A percentile compares a stretch with the other conserved stretches of the same genome.
These are phyloP conservation scores for Datisca glomerata DNA, from an alignment of 306 rosid genomes.

Conservation along the genomic window DNA sequence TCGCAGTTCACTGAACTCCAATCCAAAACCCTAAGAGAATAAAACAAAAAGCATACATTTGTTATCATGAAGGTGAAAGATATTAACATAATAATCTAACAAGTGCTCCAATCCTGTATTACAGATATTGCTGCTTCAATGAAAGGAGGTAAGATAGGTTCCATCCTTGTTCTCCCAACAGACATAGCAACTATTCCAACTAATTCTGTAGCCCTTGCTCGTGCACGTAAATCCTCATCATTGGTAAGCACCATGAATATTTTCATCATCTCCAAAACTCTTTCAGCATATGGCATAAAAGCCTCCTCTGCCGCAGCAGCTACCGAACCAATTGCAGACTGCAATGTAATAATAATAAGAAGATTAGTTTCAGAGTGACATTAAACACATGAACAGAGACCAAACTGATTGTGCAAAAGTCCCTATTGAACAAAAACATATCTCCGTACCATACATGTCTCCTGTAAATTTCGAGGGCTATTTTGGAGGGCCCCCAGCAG, in stretches of 20 bases:
- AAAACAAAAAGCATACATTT: no score
- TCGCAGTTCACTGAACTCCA: constrained; percentile 90
- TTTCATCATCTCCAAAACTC: constrained; percentile 93
- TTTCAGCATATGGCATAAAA: constrained; percentile 88
- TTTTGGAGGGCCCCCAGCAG: constrained; percentile 73
- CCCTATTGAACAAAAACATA: no score
- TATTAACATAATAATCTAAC: no score
- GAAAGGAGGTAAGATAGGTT: constrained; percentile 78
- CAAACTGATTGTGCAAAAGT: no score
- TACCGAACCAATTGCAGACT: constrained; percentile 99
- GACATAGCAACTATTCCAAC: constrained; percentile 99
- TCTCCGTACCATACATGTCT: constrained; percentile 89
- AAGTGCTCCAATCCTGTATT: no score
- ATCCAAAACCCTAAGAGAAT: constrained; percentile 68
- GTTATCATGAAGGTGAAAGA: no score
- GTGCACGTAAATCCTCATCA: constrained; percentile 87
- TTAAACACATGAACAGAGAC: no score
- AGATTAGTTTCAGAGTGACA: no score
- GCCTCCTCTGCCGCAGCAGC: constrained; percentile 97
- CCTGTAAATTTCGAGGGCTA: constrained; percentile 78
- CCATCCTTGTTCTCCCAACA: constrained; percentile 80
- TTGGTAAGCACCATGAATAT: constrained; percentile 78
- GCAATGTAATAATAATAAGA: constrained; percentile 18
- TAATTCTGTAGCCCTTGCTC: constrained; percentile 95
- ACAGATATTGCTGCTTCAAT: constrained; percentile 94